Evolutionary conservation across 768 basidiomycete genomes (phyloP).

Genomic region (Phlebiopsis flavidoalba): DNA sequence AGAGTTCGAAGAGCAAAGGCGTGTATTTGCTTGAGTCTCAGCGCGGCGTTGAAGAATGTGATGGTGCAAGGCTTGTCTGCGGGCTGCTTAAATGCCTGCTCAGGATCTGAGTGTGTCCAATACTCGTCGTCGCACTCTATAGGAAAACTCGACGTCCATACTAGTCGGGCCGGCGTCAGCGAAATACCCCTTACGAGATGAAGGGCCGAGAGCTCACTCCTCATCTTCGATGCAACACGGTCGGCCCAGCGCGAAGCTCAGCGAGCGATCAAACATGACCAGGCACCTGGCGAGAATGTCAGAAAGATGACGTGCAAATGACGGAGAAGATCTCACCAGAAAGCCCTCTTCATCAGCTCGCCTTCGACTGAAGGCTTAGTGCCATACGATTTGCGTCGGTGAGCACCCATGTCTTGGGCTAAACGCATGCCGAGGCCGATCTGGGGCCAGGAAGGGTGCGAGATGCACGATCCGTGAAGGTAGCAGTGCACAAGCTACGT

Average conservation of each 20-base stretch:
- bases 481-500: conserved; percentile 13
- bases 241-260: conserved; percentile 49
- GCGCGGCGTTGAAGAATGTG: conserved; percentile 48
- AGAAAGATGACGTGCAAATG: background rate
- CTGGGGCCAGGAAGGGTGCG: conserved; percentile 30
- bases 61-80: conserved; percentile 47
- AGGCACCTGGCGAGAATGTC: conserved; percentile 7
- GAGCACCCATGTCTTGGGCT: conserved; percentile 51
- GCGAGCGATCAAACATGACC: conserved; percentile 36
- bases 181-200: conserved; percentile 1
- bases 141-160: conserved; percentile 57
- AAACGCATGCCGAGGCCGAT: conserved; percentile 36
- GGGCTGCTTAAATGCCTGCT: conserved; percentile 58
- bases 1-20: conserved; percentile 50
- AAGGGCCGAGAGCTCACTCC: conserved; percentile 40
- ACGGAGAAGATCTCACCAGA: conserved; percentile 3
- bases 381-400: conserved; percentile 33
- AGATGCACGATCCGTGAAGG: conserved; percentile 20
- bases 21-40: conserved; percentile 57
- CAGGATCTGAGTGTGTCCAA: conserved; percentile 56
- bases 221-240: conserved; percentile 66
- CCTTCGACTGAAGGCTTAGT: conserved; percentile 6
- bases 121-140: conserved; percentile 72
- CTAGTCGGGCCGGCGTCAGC: conserved; percentile 27
- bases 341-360: conserved; percentile 10